Evolutionary conservation across 345 rosid species (phyloP), one percentile per base, ranked within the genome.

Genomic region (Dovyalis caffra): DNA sequence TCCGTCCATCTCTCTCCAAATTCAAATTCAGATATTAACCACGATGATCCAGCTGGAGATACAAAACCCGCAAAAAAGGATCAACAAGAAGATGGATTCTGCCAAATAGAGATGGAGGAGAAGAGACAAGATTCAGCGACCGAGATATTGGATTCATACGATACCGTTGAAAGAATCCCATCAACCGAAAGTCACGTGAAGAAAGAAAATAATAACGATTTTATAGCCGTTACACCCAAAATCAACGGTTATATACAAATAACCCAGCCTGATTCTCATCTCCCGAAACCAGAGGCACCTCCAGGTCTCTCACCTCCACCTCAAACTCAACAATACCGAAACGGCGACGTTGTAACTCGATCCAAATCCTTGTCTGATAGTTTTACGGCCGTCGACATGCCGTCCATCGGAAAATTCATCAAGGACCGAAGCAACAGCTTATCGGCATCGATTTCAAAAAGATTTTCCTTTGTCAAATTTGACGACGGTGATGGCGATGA

Each of bases 201-300:
- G 15, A 47, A 73, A 53, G 51, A 73, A 31, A 60, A 53, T 15
- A 53, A 21, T 26, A 21, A 21, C 11, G 57, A 56, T 56, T 8
- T 56, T 56, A 56, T 35, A 49, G 43, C 53, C 1, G 61, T 65
- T 62, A 21, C 25, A 49, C 74, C 74, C 69, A 35, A 66, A 56
- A 8, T 2, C 7, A 26, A 62, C 53, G 76, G 60, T 26, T 67
- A 38, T 34, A 34, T 63, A 5, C 29, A 64, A 40, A 75, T 83
- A 25, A 74, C 83, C 77, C 83, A 83, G 65, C 90, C 97, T 37
- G 95, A 88, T 65, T 85, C 85, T 21, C 88, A 74, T 58, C 89
- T 95, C 3, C 99, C 97, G 5, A 90, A 82, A 74, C 97, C 91
- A 2, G 97, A 88, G 72, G 85, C 90, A n/a, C 98, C 98, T 5